Conservation (phyloP, 1,139 yeast species). For the Candida pseudocylindracea region DNA sequence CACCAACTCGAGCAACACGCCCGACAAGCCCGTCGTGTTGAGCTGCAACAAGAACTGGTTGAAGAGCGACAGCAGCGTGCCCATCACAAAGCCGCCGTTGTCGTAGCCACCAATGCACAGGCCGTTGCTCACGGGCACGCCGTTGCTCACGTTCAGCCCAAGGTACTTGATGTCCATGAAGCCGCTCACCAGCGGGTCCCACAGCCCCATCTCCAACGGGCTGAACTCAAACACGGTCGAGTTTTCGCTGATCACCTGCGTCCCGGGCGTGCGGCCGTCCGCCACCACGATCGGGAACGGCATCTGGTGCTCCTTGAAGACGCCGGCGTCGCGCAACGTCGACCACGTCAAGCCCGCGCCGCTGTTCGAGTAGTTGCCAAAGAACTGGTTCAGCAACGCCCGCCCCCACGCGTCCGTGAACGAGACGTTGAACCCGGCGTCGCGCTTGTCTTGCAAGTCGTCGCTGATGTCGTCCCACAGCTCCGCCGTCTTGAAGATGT, state of each 20-base stretch:
- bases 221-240: constrained; percentile 30
- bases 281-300: constrained; percentile 20
- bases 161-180: constrained; percentile 29
- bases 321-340: constrained; percentile 1
- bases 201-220: constrained; percentile 52
- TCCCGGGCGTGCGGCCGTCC: constrained; percentile 16
- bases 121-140: constrained; percentile 6
- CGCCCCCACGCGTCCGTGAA: constrained; percentile 24
- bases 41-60: constrained; percentile 27
- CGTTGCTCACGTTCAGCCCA: constrained; percentile 15
- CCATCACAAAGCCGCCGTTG: constrained; percentile 52
- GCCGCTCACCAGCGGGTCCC: constrained; percentile 27
- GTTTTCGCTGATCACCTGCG: constrained; percentile 7
- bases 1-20: constrained; percentile 9
- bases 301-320: constrained; percentile 9
- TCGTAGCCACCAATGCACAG: constrained; percentile 38
- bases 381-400: constrained; percentile 16
- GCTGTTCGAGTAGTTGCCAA: constrained; percentile 4
- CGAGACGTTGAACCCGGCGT: constrained; percentile 15
- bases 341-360: constrained; percentile 5
- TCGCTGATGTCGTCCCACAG: constrained; percentile 12
- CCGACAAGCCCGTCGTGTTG: constrained; percentile 9
- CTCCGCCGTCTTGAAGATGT: constrained; percentile 28
- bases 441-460: constrained; percentile 11
- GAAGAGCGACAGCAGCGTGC: constrained; percentile 52